phyloP scores from a whole-genome alignment of 2,329 filamentous ascomycete genomes.

The Alternaria sp. region DNA sequence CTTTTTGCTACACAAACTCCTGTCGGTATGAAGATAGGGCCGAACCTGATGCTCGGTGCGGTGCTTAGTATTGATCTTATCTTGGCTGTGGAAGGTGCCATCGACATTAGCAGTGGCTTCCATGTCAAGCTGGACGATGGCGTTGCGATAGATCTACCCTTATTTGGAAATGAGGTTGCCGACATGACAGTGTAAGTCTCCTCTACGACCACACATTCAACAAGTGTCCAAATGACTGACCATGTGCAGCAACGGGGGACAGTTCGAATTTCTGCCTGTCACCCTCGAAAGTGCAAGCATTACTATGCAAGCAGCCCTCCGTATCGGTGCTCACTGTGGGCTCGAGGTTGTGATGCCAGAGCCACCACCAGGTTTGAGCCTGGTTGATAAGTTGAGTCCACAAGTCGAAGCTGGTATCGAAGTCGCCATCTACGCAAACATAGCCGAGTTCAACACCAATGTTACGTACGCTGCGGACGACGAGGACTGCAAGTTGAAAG shows the following conservation, averaged over 20 bases:
- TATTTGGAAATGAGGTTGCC: conserved; percentile 60
- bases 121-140: conserved; percentile 63
- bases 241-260: conserved; percentile 59
- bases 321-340: conserved; percentile 56
- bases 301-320: conserved; percentile 56
- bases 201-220: too few relatives aligned
- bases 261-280: conserved; percentile 65
- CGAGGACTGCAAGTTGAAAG: conserved; percentile 53
- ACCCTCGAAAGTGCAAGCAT: conserved; percentile 55
- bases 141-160: conserved; percentile 54
- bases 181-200: conserved; percentile 59
- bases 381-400: too few relatives aligned
- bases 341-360: conserved; percentile 5
- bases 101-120: conserved; percentile 62
- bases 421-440: conserved; percentile 57
- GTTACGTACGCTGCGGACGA: conserved; percentile 51
- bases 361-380: too few relatives aligned
- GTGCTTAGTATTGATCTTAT: conserved; percentile 61
- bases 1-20: conserved; percentile 56
- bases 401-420: conserved; percentile 58
- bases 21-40: conserved; percentile 51
- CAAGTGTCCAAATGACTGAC: too few relatives aligned
- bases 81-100: conserved; percentile 53
- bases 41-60: conserved; percentile 54
- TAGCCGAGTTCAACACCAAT: conserved; percentile 62